phyloP scores from a whole-genome alignment of 2,329 filamentous ascomycete genomes.

The Fusarium subtropicale region DNA sequence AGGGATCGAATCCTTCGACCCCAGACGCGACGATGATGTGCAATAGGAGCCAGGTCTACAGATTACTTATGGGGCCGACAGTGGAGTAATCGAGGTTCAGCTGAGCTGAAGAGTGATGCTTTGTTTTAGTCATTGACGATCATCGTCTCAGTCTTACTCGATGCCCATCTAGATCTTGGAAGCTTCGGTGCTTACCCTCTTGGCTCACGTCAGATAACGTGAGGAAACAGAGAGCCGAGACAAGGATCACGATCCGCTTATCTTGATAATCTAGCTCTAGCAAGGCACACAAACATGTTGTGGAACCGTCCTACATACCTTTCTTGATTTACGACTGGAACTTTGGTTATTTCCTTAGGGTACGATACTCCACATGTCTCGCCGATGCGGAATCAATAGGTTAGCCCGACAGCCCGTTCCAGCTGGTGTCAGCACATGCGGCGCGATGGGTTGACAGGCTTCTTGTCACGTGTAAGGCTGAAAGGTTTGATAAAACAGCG shows the following conservation, averaged over 20 bases:
- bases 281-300: background rate
- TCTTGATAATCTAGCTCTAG: background rate
- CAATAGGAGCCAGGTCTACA: background rate
- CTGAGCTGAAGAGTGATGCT: background rate
- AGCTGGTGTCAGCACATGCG: too few relatives aligned
- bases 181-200: background rate
- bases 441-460: too few relatives aligned
- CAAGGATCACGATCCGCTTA: background rate
- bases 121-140: too few relatives aligned
- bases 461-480: too few relatives aligned
- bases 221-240: background rate
- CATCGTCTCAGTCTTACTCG: background rate
- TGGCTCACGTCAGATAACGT: background rate
- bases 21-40: background rate
- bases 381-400: background rate
- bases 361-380: background rate
- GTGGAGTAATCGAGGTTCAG: background rate
- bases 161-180: fast-evolving
- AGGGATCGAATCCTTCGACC: background rate
- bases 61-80: fast-evolving
- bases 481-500: too few relatives aligned
- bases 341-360: too few relatives aligned
- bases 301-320: background rate
- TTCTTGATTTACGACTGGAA: background rate
- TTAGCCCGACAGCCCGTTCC: background rate